phyloP scores from a whole-genome alignment of 345 rosid genomes.

The Excoecaria agallocha region DNA sequence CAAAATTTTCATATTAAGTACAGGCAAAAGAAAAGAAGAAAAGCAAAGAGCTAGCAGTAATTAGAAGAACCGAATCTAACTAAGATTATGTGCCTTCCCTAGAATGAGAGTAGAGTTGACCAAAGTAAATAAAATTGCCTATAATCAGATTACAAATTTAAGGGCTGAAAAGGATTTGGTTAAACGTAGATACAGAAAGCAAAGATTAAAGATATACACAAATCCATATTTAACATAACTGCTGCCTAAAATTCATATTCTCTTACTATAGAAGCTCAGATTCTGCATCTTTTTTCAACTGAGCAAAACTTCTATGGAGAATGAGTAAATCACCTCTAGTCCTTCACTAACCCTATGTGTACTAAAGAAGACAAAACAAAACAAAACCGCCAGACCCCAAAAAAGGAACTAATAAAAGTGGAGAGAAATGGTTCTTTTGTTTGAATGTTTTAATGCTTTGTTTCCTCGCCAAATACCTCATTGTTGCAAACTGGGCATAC shows the following conservation, averaged over 20 bases:
- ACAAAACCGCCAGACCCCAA: background rate
- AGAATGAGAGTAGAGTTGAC: no score
- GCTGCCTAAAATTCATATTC: slow-evolving; percentile 15
- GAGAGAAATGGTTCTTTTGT: slow-evolving; percentile 1
- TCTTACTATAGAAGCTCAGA: slow-evolving; percentile 19
- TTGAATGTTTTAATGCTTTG: slow-evolving; percentile 29
- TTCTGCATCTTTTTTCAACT: slow-evolving; percentile 4
- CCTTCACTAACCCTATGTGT: slow-evolving; percentile 32
- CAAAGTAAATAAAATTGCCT: background rate
- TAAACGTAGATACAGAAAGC: background rate
- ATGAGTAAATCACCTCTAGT: slow-evolving; percentile 12
- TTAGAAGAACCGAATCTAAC: no score
- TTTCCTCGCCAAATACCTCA: slow-evolving; percentile 50
- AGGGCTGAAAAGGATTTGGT: background rate
- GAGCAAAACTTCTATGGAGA: slow-evolving; percentile 19
- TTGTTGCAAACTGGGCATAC: slow-evolving; percentile 63
- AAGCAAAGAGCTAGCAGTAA: background rate
- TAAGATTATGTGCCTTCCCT: no score
- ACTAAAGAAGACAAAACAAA: slow-evolving; percentile 6
- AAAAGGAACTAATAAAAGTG: background rate
- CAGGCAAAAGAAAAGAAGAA: no score
- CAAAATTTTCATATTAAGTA: no score
- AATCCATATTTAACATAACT: background rate
- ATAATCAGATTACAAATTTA: background rate
- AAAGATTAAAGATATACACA: slow-evolving; percentile 10